Percentiles rank a stretch among this genome's conserved stretches.
These are phyloP conservation scores for Phytophthora uliginosa DNA, from an alignment of 352 stramenopile genomes.

Conservation along the genomic window DNA sequence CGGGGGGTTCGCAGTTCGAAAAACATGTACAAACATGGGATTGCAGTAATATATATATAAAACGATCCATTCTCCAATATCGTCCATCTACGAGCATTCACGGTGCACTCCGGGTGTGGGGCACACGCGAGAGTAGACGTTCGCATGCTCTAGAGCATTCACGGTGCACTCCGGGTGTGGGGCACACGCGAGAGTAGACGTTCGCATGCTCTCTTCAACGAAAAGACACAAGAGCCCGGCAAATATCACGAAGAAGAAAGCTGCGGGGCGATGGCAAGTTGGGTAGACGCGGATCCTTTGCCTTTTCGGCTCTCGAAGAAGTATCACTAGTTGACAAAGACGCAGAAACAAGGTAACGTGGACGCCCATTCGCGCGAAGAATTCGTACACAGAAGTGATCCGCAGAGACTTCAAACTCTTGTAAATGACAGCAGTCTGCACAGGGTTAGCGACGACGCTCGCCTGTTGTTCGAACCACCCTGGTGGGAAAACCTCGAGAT, in stretches of 20 bases:
- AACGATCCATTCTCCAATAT: conserved; percentile 12
- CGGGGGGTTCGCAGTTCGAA: no score
- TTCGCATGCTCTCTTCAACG: conserved; percentile 28
- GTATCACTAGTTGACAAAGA: conserved; percentile 8
- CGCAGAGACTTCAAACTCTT: conserved; percentile 44
- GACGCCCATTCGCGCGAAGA: conserved; percentile 44
- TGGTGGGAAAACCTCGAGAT: conserved; percentile 24
- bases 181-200: conserved; percentile 25
- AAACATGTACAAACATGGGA: no score
- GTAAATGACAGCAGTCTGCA: conserved; percentile 33
- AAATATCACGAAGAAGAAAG: conserved; percentile 6
- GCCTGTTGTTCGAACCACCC: conserved; percentile 41
- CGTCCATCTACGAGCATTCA: conserved; percentile 40
- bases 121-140: conserved; percentile 30
- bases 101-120: conserved; percentile 34
- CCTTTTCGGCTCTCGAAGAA: conserved; percentile 17
- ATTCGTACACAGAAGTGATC: conserved; percentile 32
- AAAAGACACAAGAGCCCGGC: conserved; percentile 26
- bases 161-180: conserved; percentile 39
- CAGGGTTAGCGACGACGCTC: conserved; percentile 30
- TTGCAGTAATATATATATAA: no score
- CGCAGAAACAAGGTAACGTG: conserved; percentile 24
- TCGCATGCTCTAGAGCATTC: conserved; percentile 30
- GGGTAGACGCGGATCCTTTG: conserved; percentile 19
- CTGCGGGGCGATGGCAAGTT: conserved; percentile 22